These are phyloP conservation scores for Perkinsus chesapeaki DNA, from an alignment of 169 alveolate genomes.

Conservation along the genomic window DNA sequence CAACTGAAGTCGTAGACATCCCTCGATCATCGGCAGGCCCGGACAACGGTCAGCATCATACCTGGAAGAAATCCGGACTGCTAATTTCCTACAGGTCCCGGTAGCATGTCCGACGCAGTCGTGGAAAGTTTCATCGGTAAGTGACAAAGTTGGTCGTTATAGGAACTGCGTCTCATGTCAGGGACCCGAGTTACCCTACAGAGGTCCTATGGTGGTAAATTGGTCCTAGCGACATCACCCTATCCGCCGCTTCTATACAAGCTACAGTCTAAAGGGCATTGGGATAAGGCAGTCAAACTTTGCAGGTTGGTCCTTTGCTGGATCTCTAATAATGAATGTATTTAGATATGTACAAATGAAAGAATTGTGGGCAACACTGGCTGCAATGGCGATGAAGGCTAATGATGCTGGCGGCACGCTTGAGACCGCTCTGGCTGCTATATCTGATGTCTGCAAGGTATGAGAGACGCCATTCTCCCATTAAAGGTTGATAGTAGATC, in stretches of 20 bases:
- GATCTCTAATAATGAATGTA: neutral
- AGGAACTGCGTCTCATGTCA: conserved; percentile 49
- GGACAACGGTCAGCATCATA: no score
- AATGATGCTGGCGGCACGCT: conserved; percentile 46
- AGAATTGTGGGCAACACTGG: conserved; percentile 71
- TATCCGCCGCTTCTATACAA: conserved; percentile 64
- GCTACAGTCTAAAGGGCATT: conserved; percentile 55
- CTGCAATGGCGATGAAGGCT: conserved; percentile 60
- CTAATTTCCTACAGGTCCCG: conserved; percentile 59
- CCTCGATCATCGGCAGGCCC: neutral
- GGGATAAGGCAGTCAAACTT: conserved; percentile 66
- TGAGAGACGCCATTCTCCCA: neutral
- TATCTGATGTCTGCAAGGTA: conserved; percentile 72
- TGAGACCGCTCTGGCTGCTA: conserved; percentile 76
- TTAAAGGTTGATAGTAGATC: no score
- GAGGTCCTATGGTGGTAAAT: conserved; percentile 63
- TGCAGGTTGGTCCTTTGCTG: conserved; percentile 43
- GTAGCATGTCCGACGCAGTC: conserved; percentile 45
- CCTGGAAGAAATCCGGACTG: no score
- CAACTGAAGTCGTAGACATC: neutral
- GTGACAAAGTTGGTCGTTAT: conserved; percentile 57
- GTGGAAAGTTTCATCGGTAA: conserved; percentile 50
- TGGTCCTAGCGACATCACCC: conserved; percentile 57
- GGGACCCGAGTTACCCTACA: no score
- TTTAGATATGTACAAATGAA: conserved; percentile 53